Conservation (phyloP, 805 yeast genomes). For the Kodamaea jinghongensis region DNA sequence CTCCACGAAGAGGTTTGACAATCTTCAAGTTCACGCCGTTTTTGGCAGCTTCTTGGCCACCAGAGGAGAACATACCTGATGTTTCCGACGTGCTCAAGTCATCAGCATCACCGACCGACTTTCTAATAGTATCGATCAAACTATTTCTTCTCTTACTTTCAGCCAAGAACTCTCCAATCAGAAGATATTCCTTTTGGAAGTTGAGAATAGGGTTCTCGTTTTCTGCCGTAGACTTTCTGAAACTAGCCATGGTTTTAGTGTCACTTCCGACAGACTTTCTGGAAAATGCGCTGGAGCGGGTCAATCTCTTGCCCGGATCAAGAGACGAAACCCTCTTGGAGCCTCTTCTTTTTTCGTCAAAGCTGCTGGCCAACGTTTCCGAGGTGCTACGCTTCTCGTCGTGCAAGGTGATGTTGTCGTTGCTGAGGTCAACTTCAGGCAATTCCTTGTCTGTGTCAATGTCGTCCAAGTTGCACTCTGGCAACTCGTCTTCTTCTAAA, state of each 20-base stretch:
- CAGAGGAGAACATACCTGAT: slow-evolving; percentile 16
- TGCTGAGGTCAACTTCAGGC: background rate
- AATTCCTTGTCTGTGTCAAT: background rate
- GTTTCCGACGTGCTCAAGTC: slow-evolving; percentile 15
- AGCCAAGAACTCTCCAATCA: slow-evolving; percentile 15
- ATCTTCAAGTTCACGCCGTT: slow-evolving; percentile 56
- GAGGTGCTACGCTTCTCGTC: slow-evolving; percentile 10
- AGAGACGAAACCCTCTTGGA: slow-evolving; percentile 7
- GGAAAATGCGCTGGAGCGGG: slow-evolving; percentile 6
- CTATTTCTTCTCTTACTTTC: slow-evolving; percentile 14
- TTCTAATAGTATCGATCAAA: slow-evolving; percentile 10
- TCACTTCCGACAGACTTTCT: slow-evolving; percentile 4
- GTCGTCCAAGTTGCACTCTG: slow-evolving; percentile 13
- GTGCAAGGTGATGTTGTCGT: slow-evolving; percentile 1
- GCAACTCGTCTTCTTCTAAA: slow-evolving; percentile 12
- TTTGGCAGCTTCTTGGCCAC: slow-evolving; percentile 28
- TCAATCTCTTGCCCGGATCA: slow-evolving; percentile 7
- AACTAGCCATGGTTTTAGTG: slow-evolving; percentile 5
- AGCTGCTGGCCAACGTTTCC: slow-evolving; percentile 6
- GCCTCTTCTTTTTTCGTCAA: slow-evolving; percentile 4
- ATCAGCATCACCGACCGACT: slow-evolving; percentile 10
- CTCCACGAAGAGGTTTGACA: slow-evolving; percentile 62
- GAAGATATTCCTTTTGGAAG: slow-evolving; percentile 15
- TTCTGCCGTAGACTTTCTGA: slow-evolving; percentile 9
- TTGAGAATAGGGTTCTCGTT: slow-evolving; percentile 12